Evolutionary conservation across 2,329 filamentous ascomycete genomes (phyloP), one percentile per base, ranked within the genome.

Genomic region (Fusarium secorum): DNA sequence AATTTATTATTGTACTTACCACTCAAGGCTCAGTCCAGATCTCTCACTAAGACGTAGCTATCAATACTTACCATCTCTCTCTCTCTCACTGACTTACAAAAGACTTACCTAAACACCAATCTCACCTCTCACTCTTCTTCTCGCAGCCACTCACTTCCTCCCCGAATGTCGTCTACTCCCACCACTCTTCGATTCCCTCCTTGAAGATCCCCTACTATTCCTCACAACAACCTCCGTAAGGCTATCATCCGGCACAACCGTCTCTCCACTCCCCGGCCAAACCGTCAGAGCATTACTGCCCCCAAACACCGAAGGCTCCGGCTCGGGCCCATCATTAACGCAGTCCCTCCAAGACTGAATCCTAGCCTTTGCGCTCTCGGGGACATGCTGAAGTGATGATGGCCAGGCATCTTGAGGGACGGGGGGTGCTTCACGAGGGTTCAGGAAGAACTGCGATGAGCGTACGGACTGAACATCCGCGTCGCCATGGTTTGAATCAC

Each of bases 281-380:
- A 54, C 41, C 11, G 66, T 69, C 10, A 59, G 41, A 20, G 56
- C 55, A 42, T 60, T 32, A 28, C 66, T 68, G 3, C 38, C 64
- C 6, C 46, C 52, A 28, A 61, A 55, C n/a, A 41, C 45, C 9
- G 66, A 70, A 4, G 38, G n/a, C 24, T 54, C 53, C 20, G 32
- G 36, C 7, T 49, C 17, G 28, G 45, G 28, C 28, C 36, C 26
- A 18, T 22, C 51, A 13, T 62, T 35, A 7, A 57, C 30, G 5
- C 32, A 35, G 9, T 61, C 42, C 7, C 66, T 62, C 66, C 67
- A 70, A 5, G 14, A 39, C 11, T 53, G 20, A 6, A 66, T 60
- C 22, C 55, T 67, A 15, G 9, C 44, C 20, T 51, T 26, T 18
- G 39, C 15, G 2, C 42, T 33, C 3, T 35, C 20, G 4, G 32